A percentile compares a stretch with the other conserved stretches of the same genome.
These are phyloP conservation scores for Suillus lakei DNA, from an alignment of 768 basidiomycete genomes.

Conservation along the genomic window DNA sequence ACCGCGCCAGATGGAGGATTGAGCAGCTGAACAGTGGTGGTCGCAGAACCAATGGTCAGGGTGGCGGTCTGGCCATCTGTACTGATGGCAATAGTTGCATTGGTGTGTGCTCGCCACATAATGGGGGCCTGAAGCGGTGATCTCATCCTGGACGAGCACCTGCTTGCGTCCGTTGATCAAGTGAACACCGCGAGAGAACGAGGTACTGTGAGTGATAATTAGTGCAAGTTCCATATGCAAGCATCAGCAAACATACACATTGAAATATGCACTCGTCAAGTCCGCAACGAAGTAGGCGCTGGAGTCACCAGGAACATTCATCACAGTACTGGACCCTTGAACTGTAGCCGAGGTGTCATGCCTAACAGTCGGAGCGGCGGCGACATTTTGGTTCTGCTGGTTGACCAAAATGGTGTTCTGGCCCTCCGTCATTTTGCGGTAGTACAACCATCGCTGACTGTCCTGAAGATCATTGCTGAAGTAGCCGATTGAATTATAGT, in stretches of 20 bases:
- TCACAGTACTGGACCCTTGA: slow-evolving; percentile 88
- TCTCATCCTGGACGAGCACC: slow-evolving; percentile 93
- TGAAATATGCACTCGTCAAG: slow-evolving; percentile 75
- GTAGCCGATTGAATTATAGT: slow-evolving; percentile 80
- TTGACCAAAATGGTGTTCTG: slow-evolving; percentile 92
- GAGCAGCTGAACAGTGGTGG: slow-evolving; percentile 66
- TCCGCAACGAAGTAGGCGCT: slow-evolving; percentile 85
- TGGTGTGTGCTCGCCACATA: slow-evolving; percentile 96
- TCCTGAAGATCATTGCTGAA: slow-evolving; percentile 76
- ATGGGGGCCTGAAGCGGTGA: slow-evolving; percentile 60
- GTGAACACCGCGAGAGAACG: slow-evolving; percentile 85
- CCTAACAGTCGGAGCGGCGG: slow-evolving; percentile 60
- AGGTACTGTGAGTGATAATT: slow-evolving; percentile 48
- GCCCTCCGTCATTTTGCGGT: slow-evolving; percentile 95
- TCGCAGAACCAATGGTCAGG: slow-evolving; percentile 71
- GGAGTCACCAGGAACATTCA: slow-evolving; percentile 62
- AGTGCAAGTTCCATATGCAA: slow-evolving; percentile 9
- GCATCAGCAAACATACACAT: slow-evolving; percentile 54
- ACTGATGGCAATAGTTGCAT: slow-evolving; percentile 74
- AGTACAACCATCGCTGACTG: slow-evolving; percentile 85
- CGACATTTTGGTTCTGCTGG: slow-evolving; percentile 80
- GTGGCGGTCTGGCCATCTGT: slow-evolving; percentile 70
- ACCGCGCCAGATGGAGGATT: slow-evolving; percentile 67
- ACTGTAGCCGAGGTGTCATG: slow-evolving; percentile 58
- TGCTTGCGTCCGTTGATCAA: slow-evolving; percentile 83